Conservation (phyloP, 1,284 basidiomycete genomes). For the Phenoliferia sp. region DNA sequence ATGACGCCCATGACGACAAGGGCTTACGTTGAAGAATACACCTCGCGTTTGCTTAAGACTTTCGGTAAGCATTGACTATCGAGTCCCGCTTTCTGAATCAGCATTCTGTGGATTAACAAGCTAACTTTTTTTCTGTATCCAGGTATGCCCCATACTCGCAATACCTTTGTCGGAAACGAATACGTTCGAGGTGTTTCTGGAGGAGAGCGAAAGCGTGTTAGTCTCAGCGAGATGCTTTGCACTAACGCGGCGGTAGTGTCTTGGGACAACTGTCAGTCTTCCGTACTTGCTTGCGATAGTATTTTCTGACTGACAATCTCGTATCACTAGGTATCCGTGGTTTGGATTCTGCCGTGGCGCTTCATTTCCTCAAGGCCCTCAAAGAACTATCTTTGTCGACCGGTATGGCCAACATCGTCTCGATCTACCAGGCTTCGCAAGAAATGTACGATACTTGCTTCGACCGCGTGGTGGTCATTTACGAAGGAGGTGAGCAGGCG, state of each 20-base stretch:
- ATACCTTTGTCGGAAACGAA: conserved; percentile 53
- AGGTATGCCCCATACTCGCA: conserved; percentile 56
- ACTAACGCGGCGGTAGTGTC: conserved; percentile 33
- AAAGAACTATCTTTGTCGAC: conserved; percentile 42
- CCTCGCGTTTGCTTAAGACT: not conserved
- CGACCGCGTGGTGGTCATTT: conserved; percentile 68
- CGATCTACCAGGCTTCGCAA: conserved; percentile 51
- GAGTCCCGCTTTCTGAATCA: too few relatives aligned
- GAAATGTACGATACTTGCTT: conserved; percentile 59
- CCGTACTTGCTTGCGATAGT: not conserved
- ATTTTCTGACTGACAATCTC: too few relatives aligned
- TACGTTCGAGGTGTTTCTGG: conserved; percentile 48
- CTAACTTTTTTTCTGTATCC: not conserved
- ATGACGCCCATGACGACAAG: not conserved
- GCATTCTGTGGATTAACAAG: too few relatives aligned
- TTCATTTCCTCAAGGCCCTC: conserved; percentile 54
- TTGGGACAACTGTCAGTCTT: conserved; percentile 47
- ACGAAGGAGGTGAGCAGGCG: too few relatives aligned
- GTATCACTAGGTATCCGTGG: conserved; percentile 60
- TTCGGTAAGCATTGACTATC: not conserved
- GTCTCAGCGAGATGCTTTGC: conserved; percentile 54
- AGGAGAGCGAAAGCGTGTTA: conserved; percentile 53
- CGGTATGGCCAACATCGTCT: conserved; percentile 42
- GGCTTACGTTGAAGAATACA: not conserved
- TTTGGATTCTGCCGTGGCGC: conserved; percentile 51